Evolutionary conservation across 2,329 filamentous ascomycete genomes (phyloP), one percentile per base, ranked within the genome.

Genomic region (Colletotrichum acutatum): DNA sequence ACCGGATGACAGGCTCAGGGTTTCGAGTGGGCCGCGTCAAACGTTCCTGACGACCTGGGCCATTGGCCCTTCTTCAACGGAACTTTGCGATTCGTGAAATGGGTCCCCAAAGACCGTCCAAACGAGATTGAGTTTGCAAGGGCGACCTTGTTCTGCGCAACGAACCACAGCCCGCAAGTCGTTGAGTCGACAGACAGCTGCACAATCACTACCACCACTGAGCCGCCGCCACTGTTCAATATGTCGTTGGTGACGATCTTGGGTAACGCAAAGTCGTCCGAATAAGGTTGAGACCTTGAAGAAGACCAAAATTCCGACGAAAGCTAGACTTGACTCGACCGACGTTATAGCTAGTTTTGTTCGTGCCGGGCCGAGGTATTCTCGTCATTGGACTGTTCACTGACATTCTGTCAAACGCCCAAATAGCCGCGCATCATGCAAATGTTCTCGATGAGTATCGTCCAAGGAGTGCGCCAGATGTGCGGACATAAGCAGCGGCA

Each of bases 111-210:
- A 52, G 66, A 14, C 56, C 58, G 28, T 66, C 34, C 60, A 73
- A 71, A 73, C 71, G 66, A 73, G 71, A 73, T 73, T 73, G 66
- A 73, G 66, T 73, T 73, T 73, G 60, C 71, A n/a, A 71, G 60
- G 68, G 66, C 70, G 59, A 32, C 54, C 60, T 56, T 61, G 60
- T 46, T 59, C 70, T 42, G 60, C 60, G n/a, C 56, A 58, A 71
- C 61, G 37, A 58, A 73, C 56, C 12, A 30, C 24, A 26, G 26
- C 61, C 66, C 34, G 26, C 66, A n/a, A 30, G 5, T 9, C 14
- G 26, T 62, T 46, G 8, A n/a, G 16, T 62, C 19, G 9, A 52
- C 32, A 53, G 28, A 49, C 28, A 19, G 24, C 19, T 9, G 28
- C 19, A 26, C 11, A 37, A n/a, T 19, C n/a, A 24, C 42, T 42